Percentiles rank a stretch among this genome's conserved stretches.
Conservation (phyloP, 345 rosid species). For the Microthlaspi erraticum region DNA sequence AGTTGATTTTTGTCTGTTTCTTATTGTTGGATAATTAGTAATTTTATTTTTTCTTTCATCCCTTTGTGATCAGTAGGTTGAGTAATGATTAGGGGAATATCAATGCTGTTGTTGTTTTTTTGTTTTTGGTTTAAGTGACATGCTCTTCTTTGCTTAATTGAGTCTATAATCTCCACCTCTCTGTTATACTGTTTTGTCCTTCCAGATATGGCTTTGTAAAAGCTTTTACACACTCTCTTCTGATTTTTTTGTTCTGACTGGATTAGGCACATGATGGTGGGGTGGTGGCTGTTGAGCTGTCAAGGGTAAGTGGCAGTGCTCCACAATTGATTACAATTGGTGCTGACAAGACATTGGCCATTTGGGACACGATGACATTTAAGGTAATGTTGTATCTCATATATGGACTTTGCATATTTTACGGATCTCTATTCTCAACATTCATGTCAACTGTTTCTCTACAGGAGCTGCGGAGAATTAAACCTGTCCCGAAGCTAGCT, state of each 20-base stretch:
- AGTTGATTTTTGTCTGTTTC: constrained; percentile 25
- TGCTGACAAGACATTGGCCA: constrained; percentile 96
- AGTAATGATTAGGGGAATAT: constrained; percentile 22
- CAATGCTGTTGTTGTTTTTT: constrained; percentile 4
- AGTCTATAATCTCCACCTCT: constrained; percentile 15
- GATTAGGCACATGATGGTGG: constrained; percentile 99
- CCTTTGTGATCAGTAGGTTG: not conserved
- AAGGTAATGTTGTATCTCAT: constrained; percentile 61
- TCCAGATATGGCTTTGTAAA: constrained; percentile 28
- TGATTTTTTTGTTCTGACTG: constrained; percentile 26
- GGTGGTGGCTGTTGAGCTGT: constrained; percentile 90
- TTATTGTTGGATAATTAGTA: constrained; percentile 19
- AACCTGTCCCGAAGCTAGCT: constrained; percentile 93
- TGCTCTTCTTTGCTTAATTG: constrained; percentile 11
- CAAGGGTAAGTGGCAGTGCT: constrained; percentile 94
- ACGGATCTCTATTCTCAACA: constrained; percentile 24
- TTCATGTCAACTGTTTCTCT: constrained; percentile 26
- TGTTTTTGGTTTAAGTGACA: constrained; percentile 3
- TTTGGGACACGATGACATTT: constrained; percentile 98
- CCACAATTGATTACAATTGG: constrained; percentile 97
- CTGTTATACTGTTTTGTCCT: constrained; percentile 18
- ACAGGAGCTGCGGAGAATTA: constrained; percentile 95
- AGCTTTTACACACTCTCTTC: constrained; percentile 23
- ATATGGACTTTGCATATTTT: constrained; percentile 21
- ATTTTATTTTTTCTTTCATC: not conserved